A percentile compares a stretch with the other conserved stretches of the same genome.
Evolutionary conservation across 192 early-diverging fungal species (phyloP).

Genomic region (Phlyctochytrium arcticum): DNA sequence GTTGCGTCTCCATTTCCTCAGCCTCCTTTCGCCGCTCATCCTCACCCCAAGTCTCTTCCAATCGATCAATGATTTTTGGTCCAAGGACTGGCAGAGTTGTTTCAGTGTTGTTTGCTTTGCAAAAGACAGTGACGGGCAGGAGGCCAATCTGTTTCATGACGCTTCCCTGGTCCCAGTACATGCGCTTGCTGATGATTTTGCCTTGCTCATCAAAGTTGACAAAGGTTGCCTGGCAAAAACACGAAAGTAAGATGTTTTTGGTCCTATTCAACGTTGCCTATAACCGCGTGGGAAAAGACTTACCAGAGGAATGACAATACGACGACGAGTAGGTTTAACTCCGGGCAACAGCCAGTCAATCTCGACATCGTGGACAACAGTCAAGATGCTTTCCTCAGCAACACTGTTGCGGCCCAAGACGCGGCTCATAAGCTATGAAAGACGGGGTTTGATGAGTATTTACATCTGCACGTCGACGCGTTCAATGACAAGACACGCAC

Average conservation of each 20-base stretch:
- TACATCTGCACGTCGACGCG: not conserved
- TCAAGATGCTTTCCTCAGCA: slow-evolving; percentile 42
- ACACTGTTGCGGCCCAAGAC: not conserved
- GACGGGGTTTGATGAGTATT: not conserved
- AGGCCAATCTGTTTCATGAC: slow-evolving; percentile 45
- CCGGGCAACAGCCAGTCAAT: slow-evolving; percentile 50
- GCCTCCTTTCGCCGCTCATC: not conserved
- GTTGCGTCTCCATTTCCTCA: not conserved
- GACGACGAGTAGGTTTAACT: slow-evolving; percentile 44
- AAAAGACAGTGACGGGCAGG: slow-evolving; percentile 42
- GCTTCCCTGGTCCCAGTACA: slow-evolving; percentile 55
- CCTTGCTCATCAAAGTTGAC: slow-evolving; percentile 20
- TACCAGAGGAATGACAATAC: slow-evolving; percentile 40
- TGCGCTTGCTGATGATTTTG: slow-evolving; percentile 23
- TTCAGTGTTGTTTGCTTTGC: slow-evolving; percentile 47
- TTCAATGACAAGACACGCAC: not conserved
- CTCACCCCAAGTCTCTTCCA: slow-evolving; percentile 13
- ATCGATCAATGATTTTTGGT: slow-evolving; percentile 29
- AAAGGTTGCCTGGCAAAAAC: slow-evolving; percentile 16
- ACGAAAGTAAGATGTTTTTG: not conserved
- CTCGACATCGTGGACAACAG: slow-evolving; percentile 35
- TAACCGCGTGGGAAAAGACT: not conserved
- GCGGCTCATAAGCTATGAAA: slow-evolving; percentile 7
- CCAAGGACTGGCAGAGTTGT: slow-evolving; percentile 40
- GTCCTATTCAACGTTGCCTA: not conserved